Base-by-base conservation (phyloP, 2,329 filamentous ascomycete species). In the Talaromyces piceae region DNA sequence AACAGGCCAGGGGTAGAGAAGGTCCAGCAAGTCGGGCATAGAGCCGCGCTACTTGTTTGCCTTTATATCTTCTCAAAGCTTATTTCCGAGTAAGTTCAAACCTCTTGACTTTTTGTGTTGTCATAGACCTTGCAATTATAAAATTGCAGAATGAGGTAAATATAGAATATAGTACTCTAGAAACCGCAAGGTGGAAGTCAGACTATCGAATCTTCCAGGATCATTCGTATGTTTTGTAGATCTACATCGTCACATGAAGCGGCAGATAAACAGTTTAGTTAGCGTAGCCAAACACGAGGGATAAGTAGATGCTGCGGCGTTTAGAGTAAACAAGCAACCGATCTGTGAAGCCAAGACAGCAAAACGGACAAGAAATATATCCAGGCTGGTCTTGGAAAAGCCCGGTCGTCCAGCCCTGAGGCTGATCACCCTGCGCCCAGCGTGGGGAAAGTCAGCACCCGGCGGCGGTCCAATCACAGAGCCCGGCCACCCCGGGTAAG, bases 1-100 rank as follows among this genome's bases (percentile, higher is more conserved):
- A 20, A 66, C 52, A 5, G 63, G 63, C 60, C 62, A 66, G n/a
- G 56, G 47, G 20, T 55, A 55, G 22, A 66, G 45, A 31, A 65
- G 31, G 26, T 57, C 51, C 45, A 61, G 54, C 13, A 66, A 50
- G 25, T 50, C 55, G 16, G 51, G 46, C 57, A 57, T 56, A 43
- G 45, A 50, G 30, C 41, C 4, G 5, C 12, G 31, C 11, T 37
- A 18, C 11, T n/a, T n/a, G 2, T 41, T 22, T 8, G 20, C 4
- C 16, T 22, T 2, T 22, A 22, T 41, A 41, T 20, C 11, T n/a
- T n/a, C n/a, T n/a, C n/a, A n/a, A n/a, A n/a, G n/a, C n/a, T n/a
- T 31, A 31, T 31, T 5, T n/a, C 3, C 12, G 30, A n/a, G 16
- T 12, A 9, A 31, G 30, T 4, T 3, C 5, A 11, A n/a, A 31